Conservation (phyloP, 768 basidiomycete species). For the Candolleomyces aberdarensis region DNA sequence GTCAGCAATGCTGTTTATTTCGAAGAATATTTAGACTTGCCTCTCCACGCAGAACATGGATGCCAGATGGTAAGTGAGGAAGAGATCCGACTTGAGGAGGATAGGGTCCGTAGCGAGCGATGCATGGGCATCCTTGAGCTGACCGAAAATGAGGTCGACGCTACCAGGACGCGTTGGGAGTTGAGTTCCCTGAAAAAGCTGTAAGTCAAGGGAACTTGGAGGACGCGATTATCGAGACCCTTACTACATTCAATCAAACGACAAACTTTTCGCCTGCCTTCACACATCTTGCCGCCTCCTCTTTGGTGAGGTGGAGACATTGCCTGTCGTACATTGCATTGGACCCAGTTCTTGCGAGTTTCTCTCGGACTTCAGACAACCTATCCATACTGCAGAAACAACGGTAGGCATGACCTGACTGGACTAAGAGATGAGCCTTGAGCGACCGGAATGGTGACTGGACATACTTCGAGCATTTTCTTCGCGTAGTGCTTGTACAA, state of each 20-base stretch:
- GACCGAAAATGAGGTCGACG: constrained; percentile 76
- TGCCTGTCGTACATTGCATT: constrained; percentile 83
- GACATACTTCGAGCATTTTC: constrained; percentile 70
- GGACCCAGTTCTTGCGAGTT: constrained; percentile 69
- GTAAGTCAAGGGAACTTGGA: neutral
- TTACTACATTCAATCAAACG: constrained; percentile 84
- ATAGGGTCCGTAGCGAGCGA: constrained; percentile 88
- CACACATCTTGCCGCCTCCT: constrained; percentile 75
- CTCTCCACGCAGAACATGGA: constrained; percentile 96
- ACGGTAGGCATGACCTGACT: constrained; percentile 91
- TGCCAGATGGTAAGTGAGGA: constrained; percentile 95
- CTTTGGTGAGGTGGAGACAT: constrained; percentile 83
- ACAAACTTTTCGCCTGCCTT: constrained; percentile 75
- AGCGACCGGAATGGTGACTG: neutral
- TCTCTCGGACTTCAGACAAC: constrained; percentile 64
- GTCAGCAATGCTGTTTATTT: neutral
- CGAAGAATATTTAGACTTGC: constrained; percentile 20
- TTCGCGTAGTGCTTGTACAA: constrained; percentile 74
- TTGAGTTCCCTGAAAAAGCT: constrained; percentile 47
- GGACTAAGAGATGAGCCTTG: neutral
- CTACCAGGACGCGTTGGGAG: constrained; percentile 49
- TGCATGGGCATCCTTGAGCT: constrained; percentile 63
- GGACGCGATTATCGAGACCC: constrained; percentile 17
- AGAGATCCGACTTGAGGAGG: constrained; percentile 86
- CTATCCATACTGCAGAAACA: constrained; percentile 88